Base-by-base conservation (phyloP, 345 rosid species). In the Hirschfeldia incana region DNA sequence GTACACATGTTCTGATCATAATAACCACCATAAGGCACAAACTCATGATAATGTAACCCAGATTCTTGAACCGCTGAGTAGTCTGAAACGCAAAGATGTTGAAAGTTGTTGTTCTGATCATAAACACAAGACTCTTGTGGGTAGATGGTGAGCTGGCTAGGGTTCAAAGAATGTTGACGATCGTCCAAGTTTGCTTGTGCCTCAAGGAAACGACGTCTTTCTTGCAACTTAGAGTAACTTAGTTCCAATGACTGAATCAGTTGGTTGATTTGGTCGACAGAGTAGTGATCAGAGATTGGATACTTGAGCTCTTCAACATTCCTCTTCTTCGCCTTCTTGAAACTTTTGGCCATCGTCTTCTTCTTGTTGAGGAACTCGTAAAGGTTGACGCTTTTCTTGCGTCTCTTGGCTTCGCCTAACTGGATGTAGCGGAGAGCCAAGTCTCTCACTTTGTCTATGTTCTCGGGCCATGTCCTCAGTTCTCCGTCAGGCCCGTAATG, bases 401-500 rank as follows among this genome's bases (percentile, higher is more conserved):
- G 30, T 32, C 58, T 76, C 53, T n/a, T 3, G 49, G 62, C 28
- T 33, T 69, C 5, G 4, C 13, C 11, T 13, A 66, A 9, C 1
- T 27, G 42, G 9, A 7, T 76, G 36, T 76, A 69, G 32, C 63
- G 51, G 0, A 62, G 12, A 49, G 80, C 58, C 33, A 77, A 32
- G 70, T 62, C 70, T 77, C 26, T 77, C 17, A 77, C 70, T 62
- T 49, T 69, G 9, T 49, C 21, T 62, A 1, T 3, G 0, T 69
- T 62, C 36, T 49, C 5, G 12, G 70, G 75, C 80, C 80, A 77
- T 70, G 80, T 76, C 17, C 63, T 61, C 1, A 76, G 26, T 2
- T 13, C 49, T 3, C 73, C 73, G 9, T 67, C 49, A 11, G 67
- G 73, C 11, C 73, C 46, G 33, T 67, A 67, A 29, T 67, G 28